Base-by-base conservation (phyloP, 768 basidiomycete genomes). In the Tylopilus subfusipes region DNA sequence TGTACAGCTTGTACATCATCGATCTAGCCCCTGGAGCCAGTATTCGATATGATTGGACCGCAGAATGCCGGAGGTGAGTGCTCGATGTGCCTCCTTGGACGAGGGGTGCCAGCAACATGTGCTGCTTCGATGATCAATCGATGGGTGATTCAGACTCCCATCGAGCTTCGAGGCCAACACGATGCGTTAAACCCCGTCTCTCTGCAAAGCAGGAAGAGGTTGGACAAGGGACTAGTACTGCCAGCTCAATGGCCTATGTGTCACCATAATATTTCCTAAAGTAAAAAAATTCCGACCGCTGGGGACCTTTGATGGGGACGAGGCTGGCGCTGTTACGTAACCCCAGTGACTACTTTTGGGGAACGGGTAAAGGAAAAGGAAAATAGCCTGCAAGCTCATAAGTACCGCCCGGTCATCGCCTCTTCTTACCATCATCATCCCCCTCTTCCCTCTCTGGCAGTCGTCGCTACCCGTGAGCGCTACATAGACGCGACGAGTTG, bases 261-360 rank as follows among this genome's bases (percentile, higher is more conserved):
- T 30, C 25, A 19, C n/a, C n/a, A n/a, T n/a, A n/a, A n/a, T n/a
- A n/a, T n/a, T n/a, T n/a, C n/a, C n/a, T n/a, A n/a, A n/a, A n/a
- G n/a, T 38, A n/a, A 38, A 2, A 34, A 34, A 14, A 34, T 14
- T 14, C 31, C 31, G 31, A 33, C 31, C 33, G 34, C 34, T 36
- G 34, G 34, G 34, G 34, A 5, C 4, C n/a, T n/a, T n/a, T n/a
- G n/a, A n/a, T n/a, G n/a, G n/a, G n/a, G n/a, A n/a, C n/a, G n/a
- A n/a, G 12, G 7, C 25, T 27, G 25, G 25, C 4, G 4, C 25
- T 6, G 9, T 62, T 70, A 72, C 66, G 68, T 69, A 72, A 69
- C 58, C 65, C 66, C 66, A 70, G 29, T 29, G 42, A 29, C 54
- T 63, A 59, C 60, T 69, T 70, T 70, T 69, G 69, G 69, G 69